Base-by-base conservation (phyloP, 257 asterid genomes). In the Buddleja alternifolia region DNA sequence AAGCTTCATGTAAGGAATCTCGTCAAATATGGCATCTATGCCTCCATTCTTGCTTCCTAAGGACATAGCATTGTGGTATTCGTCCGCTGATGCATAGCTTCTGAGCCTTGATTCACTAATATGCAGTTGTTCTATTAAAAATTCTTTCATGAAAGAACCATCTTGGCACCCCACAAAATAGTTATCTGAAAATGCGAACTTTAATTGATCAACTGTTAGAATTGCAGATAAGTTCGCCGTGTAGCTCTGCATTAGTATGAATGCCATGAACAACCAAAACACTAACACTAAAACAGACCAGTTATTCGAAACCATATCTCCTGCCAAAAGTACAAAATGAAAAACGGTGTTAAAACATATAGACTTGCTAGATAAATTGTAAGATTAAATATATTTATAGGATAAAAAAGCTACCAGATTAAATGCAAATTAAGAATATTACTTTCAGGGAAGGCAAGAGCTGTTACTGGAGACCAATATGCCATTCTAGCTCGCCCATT, bases 181-280 rank as follows among this genome's bases (percentile, higher is more conserved):
- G 9, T 69, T 75, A 15, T 77, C 78, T 4, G 86, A 77, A 78
- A 79, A 68, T 0, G 71, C 72, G 16, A 79, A 79, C 25, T 81
- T 55, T 24, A 88, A 58, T 64, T 78, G 92, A 65, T 82, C 85
- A 0, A 85, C 82, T 0, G 95, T 88, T 55, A 85, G 71, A 50
- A 88, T 85, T n/a, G 93, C 78, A 0, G 89, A 76, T 15, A 88
- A 59, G 59, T 72, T 85, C 0, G 90, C 92, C 0, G 90, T 88
- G 64, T 81, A 88, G 71, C 92, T 85, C 70, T 88, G 95, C 82
- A 80, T 81, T 16, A 83, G 71, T 63, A 88, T 75, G 66, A 72
- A 80, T 23, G 85, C 85, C 86, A 82, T 77, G 73, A 78, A 79
- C 69, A 83, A 7, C 87, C 92, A 88, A 10, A 67, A 72, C 0